Conservation (phyloP, 306 rosid species). For the Prunus mira region DNA sequence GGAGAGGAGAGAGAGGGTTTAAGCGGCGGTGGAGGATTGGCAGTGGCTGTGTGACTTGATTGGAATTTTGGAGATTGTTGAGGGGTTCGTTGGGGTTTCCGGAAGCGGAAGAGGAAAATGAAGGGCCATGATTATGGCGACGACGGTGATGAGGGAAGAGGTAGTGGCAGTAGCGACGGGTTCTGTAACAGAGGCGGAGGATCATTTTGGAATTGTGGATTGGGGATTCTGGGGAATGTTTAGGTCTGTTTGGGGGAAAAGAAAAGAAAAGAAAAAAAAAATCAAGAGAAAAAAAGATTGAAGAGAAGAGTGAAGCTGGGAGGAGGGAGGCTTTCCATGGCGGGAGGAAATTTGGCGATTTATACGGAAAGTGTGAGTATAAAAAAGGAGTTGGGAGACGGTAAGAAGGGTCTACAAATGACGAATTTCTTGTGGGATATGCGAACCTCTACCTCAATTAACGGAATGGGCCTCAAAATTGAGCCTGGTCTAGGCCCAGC, state of each 20-base stretch:
- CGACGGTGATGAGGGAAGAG: conserved; percentile 39
- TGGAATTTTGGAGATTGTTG: conserved; percentile 28
- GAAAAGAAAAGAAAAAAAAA: background rate
- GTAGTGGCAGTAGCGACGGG: conserved; percentile 40
- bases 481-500: background rate
- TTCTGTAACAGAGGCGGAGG: conserved; percentile 53
- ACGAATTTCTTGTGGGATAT: conserved; percentile 8
- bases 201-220: conserved; percentile 19
- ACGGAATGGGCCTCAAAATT: background rate
- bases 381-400: background rate
- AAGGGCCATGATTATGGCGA: conserved; percentile 8
- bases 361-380: background rate
- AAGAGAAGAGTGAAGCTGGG: background rate
- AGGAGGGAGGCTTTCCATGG: conserved; percentile 20
- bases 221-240: background rate
- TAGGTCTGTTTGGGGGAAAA: background rate
- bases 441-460: background rate
- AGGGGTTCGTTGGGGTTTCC: conserved; percentile 16
- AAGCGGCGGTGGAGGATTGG: conserved; percentile 18
- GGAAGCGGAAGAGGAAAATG: conserved; percentile 33
- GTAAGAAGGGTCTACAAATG: background rate
- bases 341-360: conserved; percentile 32
- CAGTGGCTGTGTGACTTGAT: conserved; percentile 29
- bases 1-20: conserved; percentile 13
- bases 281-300: background rate